Evolutionary conservation across 1,284 basidiomycete genomes (phyloP).

Genomic region (Cryptococcus sp.): DNA sequence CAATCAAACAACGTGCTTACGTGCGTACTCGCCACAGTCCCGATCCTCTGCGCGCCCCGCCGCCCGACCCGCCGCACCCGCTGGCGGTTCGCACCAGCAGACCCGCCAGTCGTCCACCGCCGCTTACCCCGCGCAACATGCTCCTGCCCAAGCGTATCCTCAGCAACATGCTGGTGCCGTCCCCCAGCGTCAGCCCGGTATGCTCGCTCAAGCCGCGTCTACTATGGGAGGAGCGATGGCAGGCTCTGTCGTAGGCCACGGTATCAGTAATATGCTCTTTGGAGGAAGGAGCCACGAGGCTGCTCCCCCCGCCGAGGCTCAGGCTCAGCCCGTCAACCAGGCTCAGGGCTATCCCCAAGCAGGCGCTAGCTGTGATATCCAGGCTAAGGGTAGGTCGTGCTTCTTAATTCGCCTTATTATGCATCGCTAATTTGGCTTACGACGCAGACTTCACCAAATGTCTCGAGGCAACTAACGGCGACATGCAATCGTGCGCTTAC

Average conservation of each 20-base stretch:
- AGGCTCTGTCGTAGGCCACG: slow-evolving; percentile 59
- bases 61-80: slow-evolving; percentile 33
- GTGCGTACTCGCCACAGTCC: slow-evolving; percentile 3
- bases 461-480: slow-evolving; percentile 57
- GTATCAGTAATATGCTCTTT: slow-evolving; percentile 60
- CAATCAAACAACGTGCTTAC: not conserved
- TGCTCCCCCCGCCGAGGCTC: slow-evolving; percentile 46
- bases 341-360: slow-evolving; percentile 26
- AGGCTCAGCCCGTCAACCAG: slow-evolving; percentile 43
- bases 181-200: slow-evolving; percentile 39
- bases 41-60: slow-evolving; percentile 48
- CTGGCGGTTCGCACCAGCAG: slow-evolving; percentile 28
- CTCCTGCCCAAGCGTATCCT: slow-evolving; percentile 14
- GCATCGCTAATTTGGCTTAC: not conserved
- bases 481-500: slow-evolving; percentile 59
- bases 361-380: slow-evolving; percentile 56
- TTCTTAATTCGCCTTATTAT: not conserved
- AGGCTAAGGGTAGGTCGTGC: slow-evolving; percentile 57
- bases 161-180: slow-evolving; percentile 25
- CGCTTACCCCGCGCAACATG: slow-evolving; percentile 35
- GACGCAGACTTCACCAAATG: slow-evolving; percentile 57
- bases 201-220: slow-evolving; percentile 56
- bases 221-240: slow-evolving; percentile 60
- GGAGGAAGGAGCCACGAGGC: slow-evolving; percentile 52
- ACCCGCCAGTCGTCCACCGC: slow-evolving; percentile 42